These are phyloP conservation scores for Starmerella bombicola DNA, from an alignment of 805 yeast species.

Conservation along the genomic window DNA sequence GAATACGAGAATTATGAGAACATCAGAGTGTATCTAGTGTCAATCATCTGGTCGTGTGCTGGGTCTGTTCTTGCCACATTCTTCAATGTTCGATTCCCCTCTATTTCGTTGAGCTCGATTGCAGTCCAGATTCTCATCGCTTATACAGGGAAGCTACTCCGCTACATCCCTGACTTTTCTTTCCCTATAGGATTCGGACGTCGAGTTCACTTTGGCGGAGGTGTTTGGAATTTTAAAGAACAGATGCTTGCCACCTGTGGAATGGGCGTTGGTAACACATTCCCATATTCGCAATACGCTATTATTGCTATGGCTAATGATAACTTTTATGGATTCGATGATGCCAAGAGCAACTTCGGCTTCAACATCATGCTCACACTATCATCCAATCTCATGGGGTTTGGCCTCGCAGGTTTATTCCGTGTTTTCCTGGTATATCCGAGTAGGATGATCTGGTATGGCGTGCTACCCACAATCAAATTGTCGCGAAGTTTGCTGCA, in stretches of 20 bases:
- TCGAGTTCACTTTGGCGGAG: slow-evolving; percentile 37
- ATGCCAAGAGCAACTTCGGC: slow-evolving; percentile 31
- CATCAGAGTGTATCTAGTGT: slow-evolving; percentile 40
- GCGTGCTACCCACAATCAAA: slow-evolving; percentile 37
- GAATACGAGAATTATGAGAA: slow-evolving; percentile 38
- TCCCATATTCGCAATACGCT: slow-evolving; percentile 26
- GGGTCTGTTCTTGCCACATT: slow-evolving; percentile 48
- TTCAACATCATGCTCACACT: slow-evolving; percentile 43
- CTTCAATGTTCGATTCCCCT: slow-evolving; percentile 47
- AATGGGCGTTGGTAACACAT: slow-evolving; percentile 22
- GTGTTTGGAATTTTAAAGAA: slow-evolving; percentile 32
- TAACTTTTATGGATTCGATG: slow-evolving; percentile 21
- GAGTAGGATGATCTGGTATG: slow-evolving; percentile 42
- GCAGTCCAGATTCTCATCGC: slow-evolving; percentile 49
- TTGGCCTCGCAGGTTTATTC: slow-evolving; percentile 55
- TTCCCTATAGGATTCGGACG: slow-evolving; percentile 13
- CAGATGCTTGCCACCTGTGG: slow-evolving; percentile 36
- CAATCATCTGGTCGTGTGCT: slow-evolving; percentile 40
- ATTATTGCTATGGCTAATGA: slow-evolving; percentile 27
- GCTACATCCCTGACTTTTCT: slow-evolving; percentile 16
- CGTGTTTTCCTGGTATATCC: slow-evolving; percentile 49
- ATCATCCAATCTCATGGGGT: slow-evolving; percentile 51
- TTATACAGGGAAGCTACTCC: slow-evolving; percentile 43
- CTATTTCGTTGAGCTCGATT: slow-evolving; percentile 37
- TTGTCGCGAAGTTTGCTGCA: slow-evolving; percentile 37